Evolutionary conservation across 495 filamentous ascomycete genomes (phyloP).

Genomic region (Echria macrotheca): DNA sequence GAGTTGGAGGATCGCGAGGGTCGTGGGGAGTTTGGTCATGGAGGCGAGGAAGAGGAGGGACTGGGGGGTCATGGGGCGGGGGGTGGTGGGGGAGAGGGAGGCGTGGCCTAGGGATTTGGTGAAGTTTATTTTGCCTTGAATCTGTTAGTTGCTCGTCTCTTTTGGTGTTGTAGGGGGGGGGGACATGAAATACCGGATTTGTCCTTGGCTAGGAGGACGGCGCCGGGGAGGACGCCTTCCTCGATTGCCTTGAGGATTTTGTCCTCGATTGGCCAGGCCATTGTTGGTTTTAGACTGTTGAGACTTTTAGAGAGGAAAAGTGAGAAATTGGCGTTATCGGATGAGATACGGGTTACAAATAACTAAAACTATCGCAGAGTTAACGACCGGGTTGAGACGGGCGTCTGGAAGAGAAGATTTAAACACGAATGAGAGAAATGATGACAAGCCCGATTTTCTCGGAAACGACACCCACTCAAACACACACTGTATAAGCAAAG

Average conservation of each 20-base stretch:
- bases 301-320: too few relatives aligned
- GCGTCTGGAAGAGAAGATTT: too few relatives aligned
- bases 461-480: too few relatives aligned
- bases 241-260: constrained; percentile 17
- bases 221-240: constrained; percentile 20
- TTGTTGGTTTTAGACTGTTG: too few relatives aligned
- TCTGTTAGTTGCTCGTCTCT: too few relatives aligned
- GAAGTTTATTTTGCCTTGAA: constrained; percentile 25
- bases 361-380: too few relatives aligned
- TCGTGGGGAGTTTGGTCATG: constrained; percentile 34
- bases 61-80: constrained; percentile 14
- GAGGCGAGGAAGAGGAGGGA: constrained; percentile 28
- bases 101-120: constrained; percentile 14
- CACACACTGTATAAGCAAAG: too few relatives aligned
- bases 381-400: too few relatives aligned
- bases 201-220: constrained; percentile 21
- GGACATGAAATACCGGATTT: constrained; percentile 20
- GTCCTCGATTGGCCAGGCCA: constrained; percentile 14
- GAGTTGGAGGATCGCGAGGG: constrained; percentile 29
- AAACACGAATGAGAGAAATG: too few relatives aligned
- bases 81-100: constrained; percentile 7
- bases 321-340: too few relatives aligned
- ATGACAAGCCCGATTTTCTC: too few relatives aligned
- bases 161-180: neutral
- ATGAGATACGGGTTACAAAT: too few relatives aligned